phyloP scores from a whole-genome alignment of 2,329 filamentous ascomycete genomes.

The Nemania sp. region DNA sequence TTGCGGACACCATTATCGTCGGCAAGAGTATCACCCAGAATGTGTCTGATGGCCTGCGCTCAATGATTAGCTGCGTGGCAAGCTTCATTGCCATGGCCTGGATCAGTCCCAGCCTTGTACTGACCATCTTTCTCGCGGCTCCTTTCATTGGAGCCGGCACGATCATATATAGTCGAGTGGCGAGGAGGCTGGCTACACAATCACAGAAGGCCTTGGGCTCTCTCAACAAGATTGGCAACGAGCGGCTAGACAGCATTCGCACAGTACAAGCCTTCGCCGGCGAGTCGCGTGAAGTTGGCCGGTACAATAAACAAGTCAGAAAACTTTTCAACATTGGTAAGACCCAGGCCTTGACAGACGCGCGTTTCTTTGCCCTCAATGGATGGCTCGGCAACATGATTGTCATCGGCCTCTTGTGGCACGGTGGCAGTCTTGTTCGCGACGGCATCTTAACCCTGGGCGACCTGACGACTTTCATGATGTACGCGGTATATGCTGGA shows the following conservation, averaged over 20 bases:
- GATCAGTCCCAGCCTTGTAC: conserved; percentile 87
- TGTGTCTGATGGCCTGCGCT: conserved; percentile 89
- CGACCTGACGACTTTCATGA: conserved; percentile 93
- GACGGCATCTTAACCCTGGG: conserved; percentile 85
- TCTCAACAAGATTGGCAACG: conserved; percentile 95
- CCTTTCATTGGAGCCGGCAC: conserved; percentile 89
- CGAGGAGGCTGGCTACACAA: conserved; percentile 85
- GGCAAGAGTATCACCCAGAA: conserved; percentile 99
- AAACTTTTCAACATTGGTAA: conserved; percentile 90
- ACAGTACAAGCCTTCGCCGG: conserved; percentile 96
- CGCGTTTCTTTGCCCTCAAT: conserved; percentile 84
- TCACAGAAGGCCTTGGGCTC: conserved; percentile 94
- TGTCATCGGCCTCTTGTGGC: conserved; percentile 85
- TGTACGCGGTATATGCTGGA: conserved; percentile 89
- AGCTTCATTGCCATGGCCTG: conserved; percentile 95
- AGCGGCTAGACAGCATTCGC: conserved; percentile 93
- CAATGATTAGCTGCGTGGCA: conserved; percentile 85
- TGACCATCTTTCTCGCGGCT: conserved; percentile 82
- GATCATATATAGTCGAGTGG: conserved; percentile 86
- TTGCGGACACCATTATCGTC: conserved; percentile 95
- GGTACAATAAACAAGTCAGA: conserved; percentile 90
- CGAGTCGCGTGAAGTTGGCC: conserved; percentile 83
- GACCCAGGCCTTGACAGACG: conserved; percentile 83
- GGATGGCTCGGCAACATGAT: conserved; percentile 97
- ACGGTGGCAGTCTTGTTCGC: conserved; percentile 88